A percentile compares a stretch with the other conserved stretches of the same genome.
Conservation (phyloP, 768 basidiomycete species). For the Pseudohyphozyma bogoriensis region DNA sequence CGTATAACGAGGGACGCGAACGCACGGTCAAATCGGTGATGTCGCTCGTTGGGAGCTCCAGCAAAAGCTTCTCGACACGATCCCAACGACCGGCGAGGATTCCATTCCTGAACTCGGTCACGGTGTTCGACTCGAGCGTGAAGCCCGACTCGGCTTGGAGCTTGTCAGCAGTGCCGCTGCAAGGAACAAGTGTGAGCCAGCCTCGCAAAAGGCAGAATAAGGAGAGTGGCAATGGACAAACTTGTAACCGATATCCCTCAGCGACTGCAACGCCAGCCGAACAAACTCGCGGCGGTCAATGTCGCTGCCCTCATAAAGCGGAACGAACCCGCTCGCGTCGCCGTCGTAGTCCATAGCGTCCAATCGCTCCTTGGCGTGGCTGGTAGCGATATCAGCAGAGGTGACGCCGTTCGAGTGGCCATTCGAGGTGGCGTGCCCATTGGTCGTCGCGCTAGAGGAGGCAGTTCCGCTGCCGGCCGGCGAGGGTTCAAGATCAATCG, state of each 20-base stretch:
- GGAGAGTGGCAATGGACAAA: conserved; percentile 26
- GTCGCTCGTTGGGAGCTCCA: conserved; percentile 6
- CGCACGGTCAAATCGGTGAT: conserved; percentile 8
- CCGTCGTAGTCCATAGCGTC: conserved; percentile 16
- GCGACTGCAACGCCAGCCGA: conserved; percentile 40
- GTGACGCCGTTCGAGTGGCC: background rate
- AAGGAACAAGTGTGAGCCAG: background rate
- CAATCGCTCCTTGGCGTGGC: background rate
- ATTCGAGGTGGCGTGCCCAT: background rate
- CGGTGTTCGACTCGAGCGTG: conserved; percentile 34
- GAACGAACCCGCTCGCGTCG: conserved; percentile 23
- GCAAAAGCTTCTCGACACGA: conserved; percentile 36
- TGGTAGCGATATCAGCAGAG: background rate
- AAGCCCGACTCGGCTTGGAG: conserved; percentile 43
- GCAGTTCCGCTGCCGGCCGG: background rate
- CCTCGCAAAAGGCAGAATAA: background rate
- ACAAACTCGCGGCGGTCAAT: conserved; percentile 41
- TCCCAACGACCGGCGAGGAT: conserved; percentile 41
- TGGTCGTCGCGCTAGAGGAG: background rate
- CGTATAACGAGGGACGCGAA: background rate
- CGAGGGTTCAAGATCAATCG: background rate
- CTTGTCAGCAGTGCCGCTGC: conserved; percentile 38
- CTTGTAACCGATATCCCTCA: conserved; percentile 42
- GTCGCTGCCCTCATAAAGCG: conserved; percentile 23
- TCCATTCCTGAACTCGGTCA: conserved; percentile 36